Conservation (phyloP, 495 filamentous ascomycete species). For the Staphylotrichum tortipilum region DNA sequence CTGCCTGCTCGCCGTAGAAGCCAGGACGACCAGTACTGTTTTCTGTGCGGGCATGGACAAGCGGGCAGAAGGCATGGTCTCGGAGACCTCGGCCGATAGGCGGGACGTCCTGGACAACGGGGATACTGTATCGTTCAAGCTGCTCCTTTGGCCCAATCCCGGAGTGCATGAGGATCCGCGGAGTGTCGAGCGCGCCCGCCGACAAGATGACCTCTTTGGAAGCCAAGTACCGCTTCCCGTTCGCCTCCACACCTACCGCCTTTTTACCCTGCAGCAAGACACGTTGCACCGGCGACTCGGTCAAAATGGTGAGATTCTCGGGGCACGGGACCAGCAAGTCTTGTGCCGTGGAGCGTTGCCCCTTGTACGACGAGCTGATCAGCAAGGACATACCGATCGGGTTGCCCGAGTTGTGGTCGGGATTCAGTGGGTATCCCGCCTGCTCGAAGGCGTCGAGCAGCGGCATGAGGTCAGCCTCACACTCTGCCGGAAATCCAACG, state of each 20-base stretch:
- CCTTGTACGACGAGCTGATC: conserved; percentile 40
- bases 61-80: conserved; percentile 39
- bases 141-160: conserved; percentile 51
- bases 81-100: conserved; percentile 49
- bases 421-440: conserved; percentile 41
- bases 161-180: conserved; percentile 55
- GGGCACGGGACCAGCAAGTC: conserved; percentile 40
- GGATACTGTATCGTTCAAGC: conserved; percentile 46
- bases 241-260: conserved; percentile 41
- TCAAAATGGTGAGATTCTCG: conserved; percentile 45
- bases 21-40: conserved; percentile 19
- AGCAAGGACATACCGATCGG: conserved; percentile 48
- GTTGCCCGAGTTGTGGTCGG: conserved; percentile 53
- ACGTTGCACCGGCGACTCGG: conserved; percentile 39
- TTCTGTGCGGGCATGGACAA: conserved; percentile 23
- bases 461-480: conserved; percentile 39
- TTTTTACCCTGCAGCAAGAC: conserved; percentile 45
- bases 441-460: conserved; percentile 34
- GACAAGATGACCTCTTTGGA: conserved; percentile 52
- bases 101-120: conserved; percentile 38
- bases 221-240: conserved; percentile 35
- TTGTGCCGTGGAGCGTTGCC: conserved; percentile 42
- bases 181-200: conserved; percentile 49
- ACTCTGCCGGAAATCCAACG: conserved; percentile 39
- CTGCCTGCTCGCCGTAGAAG: conserved; percentile 25